phyloP scores from a whole-genome alignment of 805 yeast genomes.

The Wickerhamomyces rabaulensis region DNA sequence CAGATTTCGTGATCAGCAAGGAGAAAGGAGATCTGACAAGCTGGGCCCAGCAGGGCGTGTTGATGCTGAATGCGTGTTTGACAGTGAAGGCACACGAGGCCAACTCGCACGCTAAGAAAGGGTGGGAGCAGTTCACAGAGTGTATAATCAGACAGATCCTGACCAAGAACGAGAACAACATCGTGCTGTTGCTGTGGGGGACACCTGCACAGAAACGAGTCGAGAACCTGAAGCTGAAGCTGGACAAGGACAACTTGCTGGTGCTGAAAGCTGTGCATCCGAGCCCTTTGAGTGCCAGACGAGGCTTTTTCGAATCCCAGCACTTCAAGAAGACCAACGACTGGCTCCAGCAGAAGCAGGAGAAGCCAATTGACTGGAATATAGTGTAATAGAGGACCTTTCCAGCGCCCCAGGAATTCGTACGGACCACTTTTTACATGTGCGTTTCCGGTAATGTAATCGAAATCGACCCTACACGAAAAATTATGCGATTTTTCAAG shows the following conservation, averaged over 20 bases:
- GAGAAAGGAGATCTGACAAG: slow-evolving; percentile 54
- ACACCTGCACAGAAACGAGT: slow-evolving; percentile 38
- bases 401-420: too few species aligned
- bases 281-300: slow-evolving; percentile 84
- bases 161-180: slow-evolving; percentile 21
- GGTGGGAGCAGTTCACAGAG: slow-evolving; percentile 92
- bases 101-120: slow-evolving; percentile 82
- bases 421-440: too few species aligned
- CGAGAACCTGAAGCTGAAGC: slow-evolving; percentile 23
- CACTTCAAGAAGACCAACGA: slow-evolving; percentile 75
- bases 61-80: slow-evolving; percentile 79
- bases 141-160: slow-evolving; percentile 62
- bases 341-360: slow-evolving; percentile 51
- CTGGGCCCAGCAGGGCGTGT: slow-evolving; percentile 88
- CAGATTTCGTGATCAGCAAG: slow-evolving; percentile 55
- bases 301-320: slow-evolving; percentile 75
- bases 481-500: too few species aligned
- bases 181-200: slow-evolving; percentile 31
- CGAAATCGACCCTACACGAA: neutral
- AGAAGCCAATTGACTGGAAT: slow-evolving; percentile 63
- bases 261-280: slow-evolving; percentile 85
- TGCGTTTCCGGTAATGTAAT: too few species aligned
- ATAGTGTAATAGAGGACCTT: slow-evolving; percentile 21
- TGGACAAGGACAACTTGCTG: slow-evolving; percentile 30
- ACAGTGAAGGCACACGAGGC: slow-evolving; percentile 94